Evolutionary conservation across 352 stramenopile species (phyloP).

Genomic region (Pythium coloratum): DNA sequence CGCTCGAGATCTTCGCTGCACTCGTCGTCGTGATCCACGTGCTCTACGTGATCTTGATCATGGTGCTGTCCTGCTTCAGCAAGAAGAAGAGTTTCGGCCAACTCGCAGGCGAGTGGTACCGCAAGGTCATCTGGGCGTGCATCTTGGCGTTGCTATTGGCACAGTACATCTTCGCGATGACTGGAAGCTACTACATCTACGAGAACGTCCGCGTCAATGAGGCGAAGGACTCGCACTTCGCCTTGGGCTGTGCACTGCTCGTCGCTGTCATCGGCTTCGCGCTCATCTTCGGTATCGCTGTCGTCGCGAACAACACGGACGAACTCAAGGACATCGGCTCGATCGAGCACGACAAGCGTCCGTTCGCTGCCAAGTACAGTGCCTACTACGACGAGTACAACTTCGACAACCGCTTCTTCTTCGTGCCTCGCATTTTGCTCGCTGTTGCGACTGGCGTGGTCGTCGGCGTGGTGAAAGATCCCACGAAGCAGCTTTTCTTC

Average conservation of each 20-base stretch:
- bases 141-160: slow-evolving; percentile 73
- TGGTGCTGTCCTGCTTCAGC: slow-evolving; percentile 43
- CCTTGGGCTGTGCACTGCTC: slow-evolving; percentile 48
- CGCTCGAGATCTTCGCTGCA: slow-evolving; percentile 56
- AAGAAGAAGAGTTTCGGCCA: slow-evolving; percentile 68
- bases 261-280: slow-evolving; percentile 49
- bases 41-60: slow-evolving; percentile 59
- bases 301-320: slow-evolving; percentile 62
- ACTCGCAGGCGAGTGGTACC: slow-evolving; percentile 66
- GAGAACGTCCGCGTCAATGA: slow-evolving; percentile 34
- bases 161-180: slow-evolving; percentile 89
- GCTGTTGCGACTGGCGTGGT: slow-evolving; percentile 68
- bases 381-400: slow-evolving; percentile 90
- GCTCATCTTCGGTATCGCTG: slow-evolving; percentile 64
- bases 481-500: slow-evolving; percentile 71
- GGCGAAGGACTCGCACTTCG: slow-evolving; percentile 37
- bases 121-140: slow-evolving; percentile 76
- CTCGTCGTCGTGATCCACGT: slow-evolving; percentile 62
- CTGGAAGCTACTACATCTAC: slow-evolving; percentile 75
- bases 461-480: slow-evolving; percentile 66
- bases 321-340: slow-evolving; percentile 79
- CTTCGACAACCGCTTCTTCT: slow-evolving; percentile 89
- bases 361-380: slow-evolving; percentile 83
- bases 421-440: slow-evolving; percentile 74
- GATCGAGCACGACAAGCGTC: slow-evolving; percentile 70